Conservation (phyloP, 371 early-diverging fungal species). For the Fennellomyces sp. region DNA sequence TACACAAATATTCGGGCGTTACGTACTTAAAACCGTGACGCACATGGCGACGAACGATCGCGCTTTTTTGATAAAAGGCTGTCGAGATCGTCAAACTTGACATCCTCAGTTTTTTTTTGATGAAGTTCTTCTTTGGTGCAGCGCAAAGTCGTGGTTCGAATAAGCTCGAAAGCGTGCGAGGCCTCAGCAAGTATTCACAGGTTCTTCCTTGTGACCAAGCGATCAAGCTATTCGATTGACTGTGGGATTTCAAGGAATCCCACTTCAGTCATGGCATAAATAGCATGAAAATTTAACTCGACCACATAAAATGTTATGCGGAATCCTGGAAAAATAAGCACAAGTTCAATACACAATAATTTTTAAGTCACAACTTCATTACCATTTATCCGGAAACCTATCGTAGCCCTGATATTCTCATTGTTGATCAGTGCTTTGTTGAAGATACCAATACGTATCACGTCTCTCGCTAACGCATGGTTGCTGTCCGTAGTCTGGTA, state of each 20-base stretch:
- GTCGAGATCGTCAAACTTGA: neutral
- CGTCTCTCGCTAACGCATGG: neutral
- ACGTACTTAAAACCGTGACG: neutral
- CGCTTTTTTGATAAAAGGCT: neutral
- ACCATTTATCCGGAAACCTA: neutral
- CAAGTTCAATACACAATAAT: neutral
- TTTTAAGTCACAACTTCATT: too few species aligned
- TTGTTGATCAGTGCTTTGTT: neutral
- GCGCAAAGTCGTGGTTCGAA: neutral
- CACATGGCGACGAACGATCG: neutral
- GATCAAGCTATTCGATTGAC: neutral
- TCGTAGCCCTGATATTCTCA: neutral
- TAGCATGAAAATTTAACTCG: neutral
- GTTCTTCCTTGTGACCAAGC: neutral
- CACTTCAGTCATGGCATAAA: neutral
- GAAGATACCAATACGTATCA: neutral
- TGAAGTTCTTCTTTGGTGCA: neutral
- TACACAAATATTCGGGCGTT: neutral
- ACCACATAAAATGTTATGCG: neutral
- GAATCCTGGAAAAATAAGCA: neutral
- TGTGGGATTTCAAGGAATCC: neutral
- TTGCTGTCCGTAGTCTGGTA: neutral
- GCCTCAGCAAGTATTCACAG: neutral
- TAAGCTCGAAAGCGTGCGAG: neutral
- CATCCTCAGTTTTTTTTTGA: neutral